These are phyloP conservation scores for Melanomma pulvis-pyrius DNA, from an alignment of 495 filamentous ascomycete species.

Conservation along the genomic window DNA sequence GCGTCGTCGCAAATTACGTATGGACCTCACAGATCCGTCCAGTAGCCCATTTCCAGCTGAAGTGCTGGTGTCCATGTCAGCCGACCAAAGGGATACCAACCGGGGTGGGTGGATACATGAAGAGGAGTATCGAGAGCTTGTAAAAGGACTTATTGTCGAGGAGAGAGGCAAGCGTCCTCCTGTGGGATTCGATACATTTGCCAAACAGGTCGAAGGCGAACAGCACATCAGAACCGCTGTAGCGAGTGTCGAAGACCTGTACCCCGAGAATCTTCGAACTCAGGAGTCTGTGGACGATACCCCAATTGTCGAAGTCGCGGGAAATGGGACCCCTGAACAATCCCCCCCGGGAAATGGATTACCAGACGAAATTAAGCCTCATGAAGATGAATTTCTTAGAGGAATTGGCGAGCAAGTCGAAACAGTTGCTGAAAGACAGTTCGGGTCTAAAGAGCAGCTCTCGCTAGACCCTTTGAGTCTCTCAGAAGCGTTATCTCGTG, in stretches of 20 bases:
- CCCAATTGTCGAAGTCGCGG: neutral
- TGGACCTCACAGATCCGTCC: slow-evolving; percentile 62
- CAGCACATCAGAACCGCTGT: slow-evolving; percentile 69
- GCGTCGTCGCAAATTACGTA: slow-evolving; percentile 68
- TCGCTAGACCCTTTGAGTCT: slow-evolving; percentile 28
- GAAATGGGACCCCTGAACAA: neutral
- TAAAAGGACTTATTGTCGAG: slow-evolving; percentile 60
- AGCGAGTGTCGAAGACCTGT: slow-evolving; percentile 86
- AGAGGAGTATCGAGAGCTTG: slow-evolving; percentile 71
- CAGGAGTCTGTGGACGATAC: neutral
- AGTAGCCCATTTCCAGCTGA: slow-evolving; percentile 78
- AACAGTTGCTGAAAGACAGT: neutral
- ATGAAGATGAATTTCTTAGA: slow-evolving; percentile 2
- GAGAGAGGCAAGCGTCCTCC: slow-evolving; percentile 61
- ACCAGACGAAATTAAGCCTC: neutral
- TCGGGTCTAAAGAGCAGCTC: slow-evolving; percentile 3
- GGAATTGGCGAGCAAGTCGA: slow-evolving; percentile 4
- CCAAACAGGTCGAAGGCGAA: slow-evolving; percentile 56
- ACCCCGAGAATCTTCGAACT: slow-evolving; percentile 61
- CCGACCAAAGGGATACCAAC: slow-evolving; percentile 69
- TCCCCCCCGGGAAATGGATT: neutral
- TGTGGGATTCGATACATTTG: slow-evolving; percentile 65
- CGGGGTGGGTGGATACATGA: slow-evolving; percentile 87
- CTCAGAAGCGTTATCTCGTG: slow-evolving; percentile 19
- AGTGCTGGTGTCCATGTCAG: slow-evolving; percentile 82